A percentile compares a stretch with the other conserved stretches of the same genome.
phyloP scores from a whole-genome alignment of 441 rosid species.

The Melastoma candidum region DNA sequence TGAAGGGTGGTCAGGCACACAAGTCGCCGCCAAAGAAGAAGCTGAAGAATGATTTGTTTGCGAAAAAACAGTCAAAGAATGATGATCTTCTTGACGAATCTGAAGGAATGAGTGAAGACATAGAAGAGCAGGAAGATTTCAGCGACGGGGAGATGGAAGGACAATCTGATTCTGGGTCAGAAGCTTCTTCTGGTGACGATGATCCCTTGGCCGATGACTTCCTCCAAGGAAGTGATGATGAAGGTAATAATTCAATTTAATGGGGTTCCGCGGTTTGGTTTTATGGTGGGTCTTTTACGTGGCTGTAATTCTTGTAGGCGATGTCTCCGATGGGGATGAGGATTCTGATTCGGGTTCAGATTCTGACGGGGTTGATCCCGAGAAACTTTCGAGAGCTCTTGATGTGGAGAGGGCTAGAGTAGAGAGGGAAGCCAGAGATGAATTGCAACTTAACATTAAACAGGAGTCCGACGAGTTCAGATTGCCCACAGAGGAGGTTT shows the following conservation, averaged over 20 bases:
- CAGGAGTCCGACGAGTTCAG: constrained; percentile 78
- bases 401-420: constrained; percentile 43
- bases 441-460: constrained; percentile 59
- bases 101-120: constrained; percentile 29
- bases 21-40: no score
- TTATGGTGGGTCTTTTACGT: background rate
- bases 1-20: constrained; percentile 28
- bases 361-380: constrained; percentile 57
- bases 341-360: constrained; percentile 23
- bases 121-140: constrained; percentile 20
- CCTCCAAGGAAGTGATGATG: constrained; percentile 48
- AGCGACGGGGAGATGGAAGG: constrained; percentile 20
- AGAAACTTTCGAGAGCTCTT: constrained; percentile 44
- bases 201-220: constrained; percentile 54
- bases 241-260: constrained; percentile 25
- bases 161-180: constrained; percentile 46
- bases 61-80: constrained; percentile 28
- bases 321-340: constrained; percentile 21
- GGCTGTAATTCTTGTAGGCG: constrained; percentile 21
- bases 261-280: background rate
- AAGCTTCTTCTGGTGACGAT: constrained; percentile 52
- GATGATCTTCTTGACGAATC: constrained; percentile 33
- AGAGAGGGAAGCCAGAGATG: constrained; percentile 53
- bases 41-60: constrained; percentile 10
- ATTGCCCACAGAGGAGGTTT: constrained; percentile 72